Base-by-base conservation (phyloP, 768 basidiomycete species). In the Piloderma croceum region DNA sequence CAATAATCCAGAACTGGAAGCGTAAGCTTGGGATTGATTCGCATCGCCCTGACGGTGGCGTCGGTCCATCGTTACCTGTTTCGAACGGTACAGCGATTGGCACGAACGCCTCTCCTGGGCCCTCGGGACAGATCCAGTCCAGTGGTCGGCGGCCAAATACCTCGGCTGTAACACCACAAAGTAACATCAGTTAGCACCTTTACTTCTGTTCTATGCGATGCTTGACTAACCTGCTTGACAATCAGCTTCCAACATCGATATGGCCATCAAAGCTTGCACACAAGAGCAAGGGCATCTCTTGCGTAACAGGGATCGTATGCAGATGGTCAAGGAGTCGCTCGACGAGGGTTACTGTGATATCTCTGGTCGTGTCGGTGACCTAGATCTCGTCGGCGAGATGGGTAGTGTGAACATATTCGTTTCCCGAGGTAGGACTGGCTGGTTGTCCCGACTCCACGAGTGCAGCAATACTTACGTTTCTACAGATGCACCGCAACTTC, bases 311-410 rank as follows among this genome's bases (percentile, higher is more conserved):
- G 69, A 81, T 53, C 77, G 31, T 10, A 83, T 89, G 81, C 74
- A 76, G 43, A 65, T 70, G 35, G 75, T 92, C 23, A 82, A 76
- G 48, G 87, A 89, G 53, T 78, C 79, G 6, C 53, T 84, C n/a
- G 69, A 86, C 46, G 84, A 88, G 46, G 82, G 84, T 3, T 91
- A 90, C 52, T 90, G 89, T 47, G 89, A 91, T 58, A 61, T 81
- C 10, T 81, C 80, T 36, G 86, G 83, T 2, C 66, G 72, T 32
- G 67, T 68, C 13, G 76, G 74, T 6, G 74, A 87, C 53, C 60
- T 90, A 39, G 70, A 65, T 23, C 58, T 73, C 31, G 66, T 81
- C n/a, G 87, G 85, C 79, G 68, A 73, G 51, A 77, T 83, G 65
- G 77, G 73, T 3, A 65, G 65, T 38, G 64, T 83, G 45, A 81